Base-by-base conservation (phyloP, 495 filamentous ascomycete genomes). In the Staphylotrichum tortipilum region DNA sequence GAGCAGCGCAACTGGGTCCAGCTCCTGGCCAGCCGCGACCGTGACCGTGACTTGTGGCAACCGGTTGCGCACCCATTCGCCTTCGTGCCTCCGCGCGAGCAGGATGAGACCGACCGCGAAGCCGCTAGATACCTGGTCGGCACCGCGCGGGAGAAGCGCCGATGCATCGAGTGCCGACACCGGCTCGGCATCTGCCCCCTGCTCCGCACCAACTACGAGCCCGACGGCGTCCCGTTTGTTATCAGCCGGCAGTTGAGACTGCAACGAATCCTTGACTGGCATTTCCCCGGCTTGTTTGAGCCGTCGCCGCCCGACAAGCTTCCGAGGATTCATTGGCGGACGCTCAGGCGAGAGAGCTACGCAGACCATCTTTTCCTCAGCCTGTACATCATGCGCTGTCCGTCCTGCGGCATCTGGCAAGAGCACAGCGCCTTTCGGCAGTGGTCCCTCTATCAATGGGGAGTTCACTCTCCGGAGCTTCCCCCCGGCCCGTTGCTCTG, bases 131-230 rank as follows among this genome's bases (percentile, higher is more conserved):
- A 17, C 10, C 11, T 54, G 3, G 48, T 43, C 38, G 59, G 56
- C 19, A 40, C 19, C 3, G 17, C 44, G 10, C 50, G 59, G 8
- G 36, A 57, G 17, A 52, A 52, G 21, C 59, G 59, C 19, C n/a
- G 50, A 15, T 53, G 50, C 36, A 4, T 46, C 36, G 36, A 53
- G 36, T 53, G 50, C 21, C 7, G 19, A 21, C 30, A 22, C 30
- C 35, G 15, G n/a, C 35, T 0, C 36, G 44, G 38, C 29, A 3
- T 29, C 15, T 43, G 21, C 21, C 12, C 22, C 24, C 9, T 12
- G 18, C 10, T 1, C 26, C 15, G 1, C 12, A 21, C 30, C 39
- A 5, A 3, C 19, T 7, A 19, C 3, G 15, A 4, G 3, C 30
- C 1, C 14, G 14, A 14, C 22, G 21, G n/a, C n/a, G 21, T 28